These are phyloP conservation scores for Talaromyces sp. DNA, from an alignment of 2,329 filamentous ascomycete species.

Conservation along the genomic window DNA sequence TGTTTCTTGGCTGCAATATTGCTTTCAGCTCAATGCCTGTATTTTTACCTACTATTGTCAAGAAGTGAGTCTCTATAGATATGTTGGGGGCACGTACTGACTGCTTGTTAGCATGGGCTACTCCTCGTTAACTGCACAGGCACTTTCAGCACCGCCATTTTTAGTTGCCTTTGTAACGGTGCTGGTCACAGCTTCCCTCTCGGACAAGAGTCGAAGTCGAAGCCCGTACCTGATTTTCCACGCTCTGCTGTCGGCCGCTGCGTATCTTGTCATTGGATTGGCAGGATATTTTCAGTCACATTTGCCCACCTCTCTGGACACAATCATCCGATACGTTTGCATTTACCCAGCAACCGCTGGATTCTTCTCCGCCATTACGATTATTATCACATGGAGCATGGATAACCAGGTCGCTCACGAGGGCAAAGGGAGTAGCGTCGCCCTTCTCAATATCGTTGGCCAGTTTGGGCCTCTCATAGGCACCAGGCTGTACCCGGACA, in stretches of 20 bases:
- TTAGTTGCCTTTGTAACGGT: constrained; percentile 68
- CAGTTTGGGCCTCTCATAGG: constrained; percentile 73
- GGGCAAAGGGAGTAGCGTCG: constrained; percentile 70
- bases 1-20: constrained; percentile 85
- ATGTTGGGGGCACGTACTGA: background rate
- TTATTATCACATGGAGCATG: constrained; percentile 82
- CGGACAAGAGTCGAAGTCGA: constrained; percentile 61
- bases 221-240: constrained; percentile 64
- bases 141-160: constrained; percentile 75
- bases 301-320: constrained; percentile 28
- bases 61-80: constrained; percentile 38
- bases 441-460: constrained; percentile 73
- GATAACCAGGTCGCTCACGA: constrained; percentile 73
- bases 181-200: constrained; percentile 65
- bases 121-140: constrained; percentile 63
- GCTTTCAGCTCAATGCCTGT: constrained; percentile 84
- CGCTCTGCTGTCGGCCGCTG: constrained; percentile 64
- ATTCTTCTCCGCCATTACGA: constrained; percentile 78
- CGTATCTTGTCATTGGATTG: constrained; percentile 56
- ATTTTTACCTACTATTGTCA: constrained; percentile 76
- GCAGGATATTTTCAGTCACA: constrained; percentile 41
- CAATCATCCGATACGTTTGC: constrained; percentile 59
- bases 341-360: constrained; percentile 74
- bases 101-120: constrained; percentile 59
- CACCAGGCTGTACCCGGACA: constrained; percentile 57